Base-by-base conservation (phyloP, 257 asterid species). In the Lycium ferocissimum region DNA sequence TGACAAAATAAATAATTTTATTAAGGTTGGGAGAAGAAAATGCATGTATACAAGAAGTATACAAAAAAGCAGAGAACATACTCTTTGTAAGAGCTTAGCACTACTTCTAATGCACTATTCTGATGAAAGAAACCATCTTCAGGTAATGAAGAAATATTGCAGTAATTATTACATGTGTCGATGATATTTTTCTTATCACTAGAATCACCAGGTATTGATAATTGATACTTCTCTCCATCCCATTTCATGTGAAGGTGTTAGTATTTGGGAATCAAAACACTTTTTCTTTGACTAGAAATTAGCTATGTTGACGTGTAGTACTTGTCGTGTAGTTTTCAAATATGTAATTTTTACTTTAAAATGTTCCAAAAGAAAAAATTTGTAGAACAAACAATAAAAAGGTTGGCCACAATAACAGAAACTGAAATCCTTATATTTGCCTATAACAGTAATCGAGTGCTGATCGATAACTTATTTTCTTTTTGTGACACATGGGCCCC, bases 171-270 rank as follows among this genome's bases (percentile, higher is more conserved):
- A 66, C 17, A 63, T 22, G 45, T 35, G n/a, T 6, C 6, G n/a
- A 66, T 12, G 47, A 35, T 35, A 65, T 65, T 22, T 26, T 66
- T 66, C 73, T 33, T 26, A 6, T 66, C 45, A 66, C 45, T 33
- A 66, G 45, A 66, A 66, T 63, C 71, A 63, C 71, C 71, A 63
- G 71, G 71, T 11, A 63, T 63, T 63, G 43, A 63, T 63, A 63
- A 63, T 63, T 22, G 40, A 62, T 22, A 14, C n/a, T 56, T 56
- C 61, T 56, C 61, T 1, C 20, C 1, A 6, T 15, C 62, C 62
- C 62, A 56, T 56, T 56, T 56, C 62, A 14, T 14, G 62, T 56
- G 62, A 56, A 56, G 62, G n/a, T 56, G n/a, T 56, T 56, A 56
- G 8, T 14, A 56, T 56, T 56, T 56, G 61, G 7, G n/a, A 14